Evolutionary conservation across 768 basidiomycete species (phyloP).

Genomic region (Lentinula detonsa): DNA sequence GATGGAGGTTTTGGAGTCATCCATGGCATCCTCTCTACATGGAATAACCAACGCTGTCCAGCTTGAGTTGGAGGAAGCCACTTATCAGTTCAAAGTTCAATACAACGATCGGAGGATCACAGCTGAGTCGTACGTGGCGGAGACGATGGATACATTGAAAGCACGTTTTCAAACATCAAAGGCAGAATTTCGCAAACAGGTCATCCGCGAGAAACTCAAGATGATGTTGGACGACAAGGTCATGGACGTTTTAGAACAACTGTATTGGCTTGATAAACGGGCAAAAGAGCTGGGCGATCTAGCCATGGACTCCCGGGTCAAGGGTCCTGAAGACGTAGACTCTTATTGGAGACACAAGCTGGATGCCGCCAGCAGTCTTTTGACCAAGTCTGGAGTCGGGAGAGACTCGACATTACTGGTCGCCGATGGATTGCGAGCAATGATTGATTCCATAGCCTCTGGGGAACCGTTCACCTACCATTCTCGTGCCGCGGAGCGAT

Average conservation of each 20-base stretch:
- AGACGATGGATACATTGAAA: constrained; percentile 93
- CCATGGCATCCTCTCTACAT: constrained; percentile 94
- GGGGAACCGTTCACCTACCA: constrained; percentile 93
- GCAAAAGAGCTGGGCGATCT: constrained; percentile 68
- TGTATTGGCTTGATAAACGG: constrained; percentile 95
- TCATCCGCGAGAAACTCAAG: constrained; percentile 86
- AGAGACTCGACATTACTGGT: constrained; percentile 92
- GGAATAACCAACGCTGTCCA: constrained; percentile 97
- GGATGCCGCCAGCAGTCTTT: constrained; percentile 84
- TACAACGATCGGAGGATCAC: constrained; percentile 94
- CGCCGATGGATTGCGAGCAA: constrained; percentile 83
- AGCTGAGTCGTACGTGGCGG: constrained; percentile 96
- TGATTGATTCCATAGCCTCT: constrained; percentile 85
- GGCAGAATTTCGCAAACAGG: constrained; percentile 79
- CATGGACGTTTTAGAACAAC: constrained; percentile 94
- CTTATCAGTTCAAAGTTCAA: constrained; percentile 98
- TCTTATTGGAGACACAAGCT: constrained; percentile 96
- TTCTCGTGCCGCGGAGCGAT: constrained; percentile 81
- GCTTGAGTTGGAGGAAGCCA: constrained; percentile 93
- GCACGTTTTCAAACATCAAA: constrained; percentile 83
- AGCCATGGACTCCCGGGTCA: constrained; percentile 62
- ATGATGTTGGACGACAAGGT: constrained; percentile 92
- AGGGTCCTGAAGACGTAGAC: constrained; percentile 65
- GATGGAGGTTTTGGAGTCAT: constrained; percentile 97
- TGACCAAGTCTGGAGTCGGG: constrained; percentile 95